Conservation (phyloP, 2,329 filamentous ascomycete genomes). For the Arachnomyces sp. region DNA sequence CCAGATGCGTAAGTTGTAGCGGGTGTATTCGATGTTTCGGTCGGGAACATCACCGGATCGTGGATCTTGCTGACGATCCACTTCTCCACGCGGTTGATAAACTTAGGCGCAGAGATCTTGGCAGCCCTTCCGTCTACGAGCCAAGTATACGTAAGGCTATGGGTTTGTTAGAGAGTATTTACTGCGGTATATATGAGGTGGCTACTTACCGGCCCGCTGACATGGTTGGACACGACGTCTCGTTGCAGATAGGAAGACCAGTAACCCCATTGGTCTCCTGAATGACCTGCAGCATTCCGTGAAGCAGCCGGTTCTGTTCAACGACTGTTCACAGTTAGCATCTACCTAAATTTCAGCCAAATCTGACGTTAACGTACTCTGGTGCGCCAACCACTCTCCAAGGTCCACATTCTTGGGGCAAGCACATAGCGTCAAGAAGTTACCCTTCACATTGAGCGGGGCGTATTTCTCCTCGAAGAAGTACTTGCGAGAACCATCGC, state of each 20-base stretch:
- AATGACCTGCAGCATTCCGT: conserved; percentile 81
- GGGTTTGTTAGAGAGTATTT: conserved; percentile 13
- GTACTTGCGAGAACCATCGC: conserved; percentile 40
- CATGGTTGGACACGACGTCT: conserved; percentile 79
- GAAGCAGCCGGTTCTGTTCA: conserved; percentile 82
- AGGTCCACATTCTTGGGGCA: conserved; percentile 89
- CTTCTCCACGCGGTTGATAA: conserved; percentile 91
- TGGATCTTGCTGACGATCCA: conserved; percentile 97
- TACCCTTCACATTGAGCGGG: conserved; percentile 88
- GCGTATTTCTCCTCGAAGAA: conserved; percentile 51
- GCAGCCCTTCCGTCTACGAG: conserved; percentile 82
- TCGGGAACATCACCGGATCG: conserved; percentile 83
- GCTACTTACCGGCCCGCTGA: conserved; percentile 78
- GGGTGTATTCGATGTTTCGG: conserved; percentile 53
- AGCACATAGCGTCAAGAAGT: conserved; percentile 92
- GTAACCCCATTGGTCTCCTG: conserved; percentile 74
- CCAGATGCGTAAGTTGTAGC: conserved; percentile 52
- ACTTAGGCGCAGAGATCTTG: conserved; percentile 85
- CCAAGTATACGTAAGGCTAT: conserved; percentile 91
- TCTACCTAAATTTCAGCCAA: neutral
- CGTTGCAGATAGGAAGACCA: conserved; percentile 73
- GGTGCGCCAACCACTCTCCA: conserved; percentile 92
- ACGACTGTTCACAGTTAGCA: conserved; percentile 53
- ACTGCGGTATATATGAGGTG: neutral
- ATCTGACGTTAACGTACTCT: conserved; percentile 57